phyloP scores from a whole-genome alignment of 2,329 filamentous ascomycete genomes.

The Nemania diffusa region DNA sequence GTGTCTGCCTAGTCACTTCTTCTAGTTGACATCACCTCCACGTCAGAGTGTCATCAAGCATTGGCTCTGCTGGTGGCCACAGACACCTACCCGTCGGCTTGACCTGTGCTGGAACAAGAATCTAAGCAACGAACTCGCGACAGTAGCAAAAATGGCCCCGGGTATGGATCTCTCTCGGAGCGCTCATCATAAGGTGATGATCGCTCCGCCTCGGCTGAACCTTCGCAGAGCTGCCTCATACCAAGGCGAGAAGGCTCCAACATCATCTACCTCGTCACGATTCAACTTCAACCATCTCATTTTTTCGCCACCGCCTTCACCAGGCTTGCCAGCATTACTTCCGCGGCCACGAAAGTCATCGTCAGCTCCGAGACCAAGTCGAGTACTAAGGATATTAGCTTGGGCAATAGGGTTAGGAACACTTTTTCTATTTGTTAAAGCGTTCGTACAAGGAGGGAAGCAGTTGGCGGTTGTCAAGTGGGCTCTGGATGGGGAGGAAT shows the following conservation, averaged over 20 bases:
- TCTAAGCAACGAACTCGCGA: conserved; percentile 5
- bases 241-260: conserved; percentile 62
- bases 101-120: neutral
- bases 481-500: conserved; percentile 57
- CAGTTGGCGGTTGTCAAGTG: conserved; percentile 52
- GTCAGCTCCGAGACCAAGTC: conserved; percentile 65
- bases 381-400: conserved; percentile 65
- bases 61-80: neutral
- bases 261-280: conserved; percentile 70
- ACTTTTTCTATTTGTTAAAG: conserved; percentile 61
- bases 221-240: conserved; percentile 69
- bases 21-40: conserved; percentile 26
- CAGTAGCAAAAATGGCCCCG: conserved; percentile 54
- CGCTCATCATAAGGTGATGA: conserved; percentile 61
- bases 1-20: conserved; percentile 33
- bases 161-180: conserved; percentile 58
- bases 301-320: conserved; percentile 73
- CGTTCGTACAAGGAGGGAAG: conserved; percentile 48
- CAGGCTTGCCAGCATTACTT: conserved; percentile 74
- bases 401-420: conserved; percentile 63
- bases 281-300: conserved; percentile 75
- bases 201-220: conserved; percentile 67
- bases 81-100: neutral
- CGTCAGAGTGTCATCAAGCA: neutral
- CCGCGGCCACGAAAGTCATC: conserved; percentile 72